Evolutionary conservation across 495 filamentous ascomycete genomes (phyloP).

Genomic region (Hypoxylon lienhwacheense): DNA sequence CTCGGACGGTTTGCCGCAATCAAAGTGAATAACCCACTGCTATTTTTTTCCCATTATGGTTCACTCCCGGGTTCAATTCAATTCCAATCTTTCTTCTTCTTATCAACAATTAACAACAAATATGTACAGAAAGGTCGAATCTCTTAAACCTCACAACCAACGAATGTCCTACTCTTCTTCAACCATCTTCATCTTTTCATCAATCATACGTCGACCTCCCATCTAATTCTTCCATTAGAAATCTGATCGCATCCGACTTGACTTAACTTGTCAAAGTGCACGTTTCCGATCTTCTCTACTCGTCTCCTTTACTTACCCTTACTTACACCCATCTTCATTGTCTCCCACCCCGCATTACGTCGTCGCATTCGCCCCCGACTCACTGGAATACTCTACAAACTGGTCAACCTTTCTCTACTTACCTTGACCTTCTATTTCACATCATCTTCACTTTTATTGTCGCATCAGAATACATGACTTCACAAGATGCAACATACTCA

Average conservation of each 20-base stretch:
- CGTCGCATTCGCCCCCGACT: slow-evolving; percentile 23
- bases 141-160: background rate
- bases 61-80: slow-evolving; percentile 9
- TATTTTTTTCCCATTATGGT: background rate
- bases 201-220: slow-evolving; percentile 19
- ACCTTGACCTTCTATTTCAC: slow-evolving; percentile 10
- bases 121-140: slow-evolving; percentile 15
- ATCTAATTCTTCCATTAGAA: too few relatives aligned
- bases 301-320: background rate
- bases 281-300: too few relatives aligned
- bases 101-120: slow-evolving; percentile 24
- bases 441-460: slow-evolving; percentile 10
- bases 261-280: too few relatives aligned
- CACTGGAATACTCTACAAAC: background rate
- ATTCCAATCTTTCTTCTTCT: slow-evolving; percentile 15
- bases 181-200: slow-evolving; percentile 1
- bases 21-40: too few relatives aligned
- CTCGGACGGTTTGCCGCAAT: too few relatives aligned
- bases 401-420: background rate
- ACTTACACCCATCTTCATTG: slow-evolving; percentile 10
- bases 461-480: slow-evolving; percentile 23
- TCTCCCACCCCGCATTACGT: slow-evolving; percentile 24
- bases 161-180: slow-evolving; percentile 6
- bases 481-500: slow-evolving; percentile 36
- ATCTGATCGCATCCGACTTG: too few relatives aligned